phyloP scores from a whole-genome alignment of 306 rosid genomes.

The Fragaria vesca region DNA sequence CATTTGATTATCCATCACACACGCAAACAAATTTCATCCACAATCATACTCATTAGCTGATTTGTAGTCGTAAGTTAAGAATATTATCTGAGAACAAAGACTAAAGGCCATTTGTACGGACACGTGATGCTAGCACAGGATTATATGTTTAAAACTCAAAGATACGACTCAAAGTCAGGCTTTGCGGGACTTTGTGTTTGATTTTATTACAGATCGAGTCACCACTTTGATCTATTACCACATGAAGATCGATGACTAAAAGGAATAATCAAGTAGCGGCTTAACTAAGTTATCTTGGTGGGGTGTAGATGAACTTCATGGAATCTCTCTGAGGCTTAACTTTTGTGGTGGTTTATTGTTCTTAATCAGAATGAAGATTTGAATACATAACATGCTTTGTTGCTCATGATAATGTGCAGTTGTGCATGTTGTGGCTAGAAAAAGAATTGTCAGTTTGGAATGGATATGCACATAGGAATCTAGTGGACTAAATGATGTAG shows the following conservation, averaged over 20 bases:
- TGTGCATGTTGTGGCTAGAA: constrained; percentile 4
- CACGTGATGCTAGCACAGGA: background rate
- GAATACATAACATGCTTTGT: background rate
- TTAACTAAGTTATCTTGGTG: constrained; percentile 14
- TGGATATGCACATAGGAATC: too few relatives aligned
- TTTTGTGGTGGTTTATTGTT: background rate
- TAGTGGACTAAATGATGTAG: too few relatives aligned
- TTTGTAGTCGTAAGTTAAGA: constrained; percentile 10
- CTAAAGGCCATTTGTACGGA: background rate
- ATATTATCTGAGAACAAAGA: background rate
- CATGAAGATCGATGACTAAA: background rate
- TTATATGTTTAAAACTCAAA: background rate
- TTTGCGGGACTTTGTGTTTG: background rate
- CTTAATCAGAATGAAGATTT: background rate
- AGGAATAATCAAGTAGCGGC: background rate
- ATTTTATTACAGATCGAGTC: background rate
- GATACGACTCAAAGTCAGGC: background rate
- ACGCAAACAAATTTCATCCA: background rate
- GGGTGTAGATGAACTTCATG: constrained; percentile 23
- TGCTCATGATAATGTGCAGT: background rate
- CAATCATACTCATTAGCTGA: background rate
- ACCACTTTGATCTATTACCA: constrained; percentile 6
- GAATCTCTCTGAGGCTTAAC: constrained; percentile 16
- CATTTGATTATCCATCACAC: background rate
- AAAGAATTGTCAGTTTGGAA: too few relatives aligned